Percentiles rank a stretch among this genome's conserved stretches.
Evolutionary conservation across 768 basidiomycete genomes (phyloP).

Genomic region (Polyporus arcularius): DNA sequence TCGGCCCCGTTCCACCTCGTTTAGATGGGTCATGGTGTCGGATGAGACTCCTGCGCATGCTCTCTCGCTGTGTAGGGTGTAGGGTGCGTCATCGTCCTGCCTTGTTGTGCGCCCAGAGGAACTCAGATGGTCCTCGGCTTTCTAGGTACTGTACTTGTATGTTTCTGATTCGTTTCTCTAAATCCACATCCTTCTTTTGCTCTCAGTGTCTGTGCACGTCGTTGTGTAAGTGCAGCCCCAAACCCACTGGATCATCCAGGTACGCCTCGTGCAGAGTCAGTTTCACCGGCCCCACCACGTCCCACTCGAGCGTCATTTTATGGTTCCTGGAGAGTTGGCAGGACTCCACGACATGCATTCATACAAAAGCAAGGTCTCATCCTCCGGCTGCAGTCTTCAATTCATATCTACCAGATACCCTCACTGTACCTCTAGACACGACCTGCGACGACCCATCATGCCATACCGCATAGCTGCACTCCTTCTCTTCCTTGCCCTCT

Average conservation of each 20-base stretch:
- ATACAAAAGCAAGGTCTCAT: background rate
- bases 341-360: background rate
- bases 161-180: no score
- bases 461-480: slow-evolving; percentile 4
- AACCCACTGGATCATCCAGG: no score
- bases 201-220: no score
- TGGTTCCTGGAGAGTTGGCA: background rate
- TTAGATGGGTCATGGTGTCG: background rate
- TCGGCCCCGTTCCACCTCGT: background rate
- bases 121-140: no score
- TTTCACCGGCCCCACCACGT: no score
- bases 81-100: no score
- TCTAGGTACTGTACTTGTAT: no score
- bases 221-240: no score
- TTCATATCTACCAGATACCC: background rate
- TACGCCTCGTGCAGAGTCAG: no score
- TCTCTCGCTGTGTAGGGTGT: background rate
- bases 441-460: slow-evolving; percentile 1
- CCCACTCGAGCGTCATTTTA: no score
- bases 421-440: background rate
- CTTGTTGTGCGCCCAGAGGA: no score
- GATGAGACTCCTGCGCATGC: background rate
- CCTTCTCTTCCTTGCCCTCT: slow-evolving; percentile 11
- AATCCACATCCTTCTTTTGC: no score
- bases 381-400: background rate